These are phyloP conservation scores for Gossypium turneri DNA, from an alignment of 345 rosid species.

Conservation along the genomic window DNA sequence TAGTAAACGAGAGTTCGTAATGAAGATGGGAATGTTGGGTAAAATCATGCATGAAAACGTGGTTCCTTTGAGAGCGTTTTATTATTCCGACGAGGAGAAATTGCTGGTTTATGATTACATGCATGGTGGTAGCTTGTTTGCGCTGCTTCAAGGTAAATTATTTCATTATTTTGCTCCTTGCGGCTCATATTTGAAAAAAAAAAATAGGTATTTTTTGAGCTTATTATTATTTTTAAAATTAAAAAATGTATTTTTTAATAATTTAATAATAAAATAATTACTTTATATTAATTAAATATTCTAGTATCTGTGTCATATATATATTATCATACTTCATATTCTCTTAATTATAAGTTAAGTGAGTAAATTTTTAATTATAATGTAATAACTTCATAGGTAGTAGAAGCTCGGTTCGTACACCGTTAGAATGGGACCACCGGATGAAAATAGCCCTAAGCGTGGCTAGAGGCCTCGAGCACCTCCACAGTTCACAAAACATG, in stretches of 20 bases:
- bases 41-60: conserved; percentile 72
- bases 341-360: no score
- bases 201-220: no score
- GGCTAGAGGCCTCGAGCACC: conserved; percentile 68
- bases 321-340: no score
- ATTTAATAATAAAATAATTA: no score
- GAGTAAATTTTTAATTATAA: not conserved
- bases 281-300: no score
- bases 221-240: no score
- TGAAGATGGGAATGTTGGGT: conserved; percentile 72
- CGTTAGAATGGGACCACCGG: conserved; percentile 85
- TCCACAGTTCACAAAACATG: conserved; percentile 56
- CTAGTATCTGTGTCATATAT: no score
- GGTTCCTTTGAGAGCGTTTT: conserved; percentile 73
- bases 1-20: conserved; percentile 69
- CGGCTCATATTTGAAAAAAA: no score
- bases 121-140: conserved; percentile 80
- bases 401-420: conserved; percentile 76
- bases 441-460: conserved; percentile 65
- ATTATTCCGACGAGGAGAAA: conserved; percentile 84
- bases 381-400: conserved; percentile 30
- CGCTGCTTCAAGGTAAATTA: conserved; percentile 79
- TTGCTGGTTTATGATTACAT: conserved; percentile 82
- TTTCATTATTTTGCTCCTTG: no score
- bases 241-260: no score